Evolutionary conservation across 768 basidiomycete genomes (phyloP), one percentile per base, ranked within the genome.

Genomic region (Dacryopinax spathularia): DNA sequence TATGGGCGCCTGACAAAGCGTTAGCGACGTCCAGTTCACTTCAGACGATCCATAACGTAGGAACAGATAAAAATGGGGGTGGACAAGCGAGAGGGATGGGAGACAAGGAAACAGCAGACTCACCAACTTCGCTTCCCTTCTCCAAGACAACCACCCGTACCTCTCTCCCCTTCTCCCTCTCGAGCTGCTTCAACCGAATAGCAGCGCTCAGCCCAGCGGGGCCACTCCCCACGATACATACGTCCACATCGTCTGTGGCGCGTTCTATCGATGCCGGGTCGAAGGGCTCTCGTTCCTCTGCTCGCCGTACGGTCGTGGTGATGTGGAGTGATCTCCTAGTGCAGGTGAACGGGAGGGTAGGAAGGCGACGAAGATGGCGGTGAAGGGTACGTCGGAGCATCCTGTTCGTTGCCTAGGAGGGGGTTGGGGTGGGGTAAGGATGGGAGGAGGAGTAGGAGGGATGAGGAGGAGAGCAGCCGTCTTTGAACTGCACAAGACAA

Each of bases 131-230:
- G 16, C 80, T 78, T 12, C 94, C 95, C 74, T 99, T 99, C 76
- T 98, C 96, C 6, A 98, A 79, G 0, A 99, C 88, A 41, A 99
- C 89, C 6, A 99, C 92, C 16, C 95, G 80, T 15, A 95, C 78
- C 66, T 94, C 89, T 62, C 81, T 82, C 15, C 73, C 72, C 41
- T 78, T 81, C 72, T 91, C 85, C 68, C 81, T 74, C 70, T 92
- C 91, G 27, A 96, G 83, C 75, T 98, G 94, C 76, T 95, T 97
- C 62, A 99, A 77, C 4, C 92, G 82, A 65, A 98, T 98, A 3
- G 93, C 95, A n/a, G 95, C 93, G 66, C 86, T 87, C 65, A 99
- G 81, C 5, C 96, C 95, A 0, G 96, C 95, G 0, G 96, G 96
- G 1, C 94, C 96, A 1, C 82, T 94, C 10, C 95, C 95, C 63